A percentile compares a stretch with the other conserved stretches of the same genome.
These are phyloP conservation scores for Bothriochloa decipiens DNA, from an alignment of 176 grass and related monocot genomes.

Conservation along the genomic window DNA sequence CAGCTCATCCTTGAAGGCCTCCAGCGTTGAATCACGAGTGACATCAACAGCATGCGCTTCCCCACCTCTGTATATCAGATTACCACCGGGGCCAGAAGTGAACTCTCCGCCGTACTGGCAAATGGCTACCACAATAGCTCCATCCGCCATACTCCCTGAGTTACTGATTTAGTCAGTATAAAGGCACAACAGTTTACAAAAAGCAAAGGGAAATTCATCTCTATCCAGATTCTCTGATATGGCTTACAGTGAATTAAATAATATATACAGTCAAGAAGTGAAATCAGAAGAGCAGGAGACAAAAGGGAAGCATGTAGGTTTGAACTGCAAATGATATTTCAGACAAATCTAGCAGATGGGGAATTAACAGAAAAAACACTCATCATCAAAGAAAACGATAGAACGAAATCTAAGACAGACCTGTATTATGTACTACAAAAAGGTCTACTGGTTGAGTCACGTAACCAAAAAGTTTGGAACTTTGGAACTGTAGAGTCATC, in stretches of 20 bases:
- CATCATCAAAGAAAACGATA: neutral
- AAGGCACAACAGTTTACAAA: neutral
- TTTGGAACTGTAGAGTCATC: neutral
- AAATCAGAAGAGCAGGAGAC: neutral
- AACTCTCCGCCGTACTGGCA: constrained; percentile 95
- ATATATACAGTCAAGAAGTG: neutral
- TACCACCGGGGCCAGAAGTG: constrained; percentile 62
- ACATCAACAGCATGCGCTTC: constrained; percentile 89
- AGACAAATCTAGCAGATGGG: neutral
- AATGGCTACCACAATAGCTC: constrained; percentile 62
- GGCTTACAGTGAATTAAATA: neutral
- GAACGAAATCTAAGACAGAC: neutral
- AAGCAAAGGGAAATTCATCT: neutral
- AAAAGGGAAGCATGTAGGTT: neutral
- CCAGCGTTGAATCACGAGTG: constrained; percentile 56
- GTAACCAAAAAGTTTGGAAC: neutral
- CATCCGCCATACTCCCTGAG: constrained; percentile 24
- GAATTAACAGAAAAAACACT: neutral
- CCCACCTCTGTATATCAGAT: constrained; percentile 84
- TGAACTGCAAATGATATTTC: constrained; percentile 6
- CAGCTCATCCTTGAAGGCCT: constrained; percentile 79
- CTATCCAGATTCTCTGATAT: neutral
- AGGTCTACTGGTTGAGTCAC: neutral
- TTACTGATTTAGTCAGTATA: neutral
- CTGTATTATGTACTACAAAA: neutral